Evolutionary conservation across 2,329 filamentous ascomycete species (phyloP), one percentile per base, ranked within the genome.

Genomic region (Claviceps sp.): DNA sequence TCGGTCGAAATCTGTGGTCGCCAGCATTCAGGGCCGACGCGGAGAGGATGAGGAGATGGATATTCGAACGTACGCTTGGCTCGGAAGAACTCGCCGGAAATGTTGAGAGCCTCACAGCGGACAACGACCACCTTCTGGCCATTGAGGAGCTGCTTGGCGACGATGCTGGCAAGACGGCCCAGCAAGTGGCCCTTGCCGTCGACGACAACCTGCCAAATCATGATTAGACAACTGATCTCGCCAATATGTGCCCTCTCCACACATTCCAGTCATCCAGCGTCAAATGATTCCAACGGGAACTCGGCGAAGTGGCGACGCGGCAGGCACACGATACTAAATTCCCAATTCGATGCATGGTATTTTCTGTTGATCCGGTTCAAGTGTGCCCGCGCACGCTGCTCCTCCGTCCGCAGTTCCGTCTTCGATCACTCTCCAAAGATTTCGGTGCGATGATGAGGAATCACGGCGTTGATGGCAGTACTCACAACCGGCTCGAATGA

Each of bases 131-230:
- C 94, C 87, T 97, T 97, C 81, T 97, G 91, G 73, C 91, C 91
- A 76, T 85, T 94, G 67, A 97, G 87, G 70, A 97, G 85, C 82
- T 97, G 91, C 87, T 97, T 97, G 73, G 91, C 91, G 70, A 97
- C 89, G 71, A 89, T 95, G 74, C 84, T 89, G 78, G 91, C 91
- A 74, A 98, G 85, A 75, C 93, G 91, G 81, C 93, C 93, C 76
- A 98, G 89, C 74, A 98, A 87, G 79, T 98, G 93, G 78, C 93
- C 93, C 85, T 98, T 98, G 88, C 90, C 93, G 85, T 98, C 93
- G 73, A 98, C 95, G 79, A 96, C 87, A 79, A 96, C 85, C 89
- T 95, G 42, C 9, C 58, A 46, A 59, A 44, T 48, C 51, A 54
- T 52, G 48, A 54, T 59, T 57, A 58, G 62, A 59, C 60, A 57